A percentile compares a stretch with the other conserved stretches of the same genome.
These are phyloP conservation scores for Suillus placidus DNA, from an alignment of 768 basidiomycete species.

Conservation along the genomic window DNA sequence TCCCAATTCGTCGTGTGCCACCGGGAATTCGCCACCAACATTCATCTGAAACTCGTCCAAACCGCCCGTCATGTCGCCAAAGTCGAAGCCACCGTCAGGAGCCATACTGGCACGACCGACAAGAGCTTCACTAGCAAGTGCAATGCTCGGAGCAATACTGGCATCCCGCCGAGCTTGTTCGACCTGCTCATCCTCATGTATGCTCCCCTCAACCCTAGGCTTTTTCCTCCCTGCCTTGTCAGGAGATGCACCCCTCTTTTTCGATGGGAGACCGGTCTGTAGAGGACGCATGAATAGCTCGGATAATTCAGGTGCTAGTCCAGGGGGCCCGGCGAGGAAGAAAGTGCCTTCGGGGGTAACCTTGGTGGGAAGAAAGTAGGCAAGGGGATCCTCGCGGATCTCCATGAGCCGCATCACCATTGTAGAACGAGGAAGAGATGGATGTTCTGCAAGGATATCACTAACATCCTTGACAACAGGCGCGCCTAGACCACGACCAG, in stretches of 20 bases:
- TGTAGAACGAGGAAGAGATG: slow-evolving; percentile 83
- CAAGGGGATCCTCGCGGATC: slow-evolving; percentile 81
- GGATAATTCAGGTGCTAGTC: slow-evolving; percentile 77
- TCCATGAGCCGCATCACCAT: slow-evolving; percentile 85
- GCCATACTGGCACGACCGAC: slow-evolving; percentile 56
- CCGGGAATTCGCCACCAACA: slow-evolving; percentile 49
- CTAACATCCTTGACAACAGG: slow-evolving; percentile 60
- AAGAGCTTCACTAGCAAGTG: slow-evolving; percentile 56
- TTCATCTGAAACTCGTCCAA: slow-evolving; percentile 78
- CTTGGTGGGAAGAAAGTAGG: slow-evolving; percentile 85
- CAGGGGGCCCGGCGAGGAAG: slow-evolving; percentile 85
- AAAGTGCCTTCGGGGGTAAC: slow-evolving; percentile 70
- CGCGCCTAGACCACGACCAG: slow-evolving; percentile 60
- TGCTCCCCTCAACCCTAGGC: slow-evolving; percentile 55
- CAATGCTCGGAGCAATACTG: slow-evolving; percentile 63
- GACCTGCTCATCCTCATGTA: slow-evolving; percentile 56
- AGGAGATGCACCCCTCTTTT: slow-evolving; percentile 63
- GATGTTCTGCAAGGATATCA: slow-evolving; percentile 76
- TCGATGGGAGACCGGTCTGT: slow-evolving; percentile 48
- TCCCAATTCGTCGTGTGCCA: slow-evolving; percentile 35
- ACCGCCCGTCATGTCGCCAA: slow-evolving; percentile 55
- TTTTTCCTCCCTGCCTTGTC: slow-evolving; percentile 60
- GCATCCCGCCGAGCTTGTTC: slow-evolving; percentile 72
- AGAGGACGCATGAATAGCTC: slow-evolving; percentile 85
- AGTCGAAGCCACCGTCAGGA: slow-evolving; percentile 61